These are phyloP conservation scores for Pelargonium nanum DNA, from an alignment of 345 rosid species.

Conservation along the genomic window DNA sequence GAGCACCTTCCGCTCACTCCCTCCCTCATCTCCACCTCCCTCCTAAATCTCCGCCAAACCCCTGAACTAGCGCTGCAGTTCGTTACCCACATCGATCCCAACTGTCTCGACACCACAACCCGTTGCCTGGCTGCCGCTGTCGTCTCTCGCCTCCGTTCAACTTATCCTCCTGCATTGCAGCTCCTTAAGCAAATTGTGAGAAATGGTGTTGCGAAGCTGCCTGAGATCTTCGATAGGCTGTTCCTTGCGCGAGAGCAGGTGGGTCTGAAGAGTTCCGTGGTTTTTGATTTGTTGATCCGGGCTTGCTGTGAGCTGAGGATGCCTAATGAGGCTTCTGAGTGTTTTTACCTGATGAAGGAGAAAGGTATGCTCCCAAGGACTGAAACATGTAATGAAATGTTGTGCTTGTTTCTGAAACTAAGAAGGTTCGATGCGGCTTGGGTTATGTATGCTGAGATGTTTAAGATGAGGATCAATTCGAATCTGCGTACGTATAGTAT, in stretches of 20 bases:
- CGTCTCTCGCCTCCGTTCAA: conserved; percentile 43
- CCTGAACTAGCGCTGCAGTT: conserved; percentile 56
- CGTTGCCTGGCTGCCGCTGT: conserved; percentile 55
- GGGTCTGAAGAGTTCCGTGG: conserved; percentile 33
- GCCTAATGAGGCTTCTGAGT: conserved; percentile 51
- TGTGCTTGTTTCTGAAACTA: conserved; percentile 55
- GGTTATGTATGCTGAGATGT: conserved; percentile 95
- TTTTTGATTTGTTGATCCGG: conserved; percentile 51
- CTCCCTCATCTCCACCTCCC: conserved; percentile 32
- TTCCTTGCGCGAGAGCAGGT: conserved; percentile 29
- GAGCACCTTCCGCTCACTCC: conserved; percentile 44
- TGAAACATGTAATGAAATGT: conserved; percentile 59
- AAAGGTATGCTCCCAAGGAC: conserved; percentile 54
- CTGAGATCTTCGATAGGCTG: conserved; percentile 44
- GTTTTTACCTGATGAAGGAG: conserved; percentile 56
- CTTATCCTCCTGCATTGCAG: conserved; percentile 46
- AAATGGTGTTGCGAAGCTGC: conserved; percentile 13
- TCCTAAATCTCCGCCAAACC: conserved; percentile 33
- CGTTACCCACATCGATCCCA: conserved; percentile 27
- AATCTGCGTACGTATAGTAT: conserved; percentile 63
- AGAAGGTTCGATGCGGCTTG: conserved; percentile 49
- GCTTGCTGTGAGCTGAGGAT: conserved; percentile 56
- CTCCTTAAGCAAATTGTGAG: conserved; percentile 36
- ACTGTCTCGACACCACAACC: conserved; percentile 35
- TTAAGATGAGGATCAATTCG: conserved; percentile 64